phyloP scores from a whole-genome alignment of 768 basidiomycete species.

The Favolaschia claudopus region DNA sequence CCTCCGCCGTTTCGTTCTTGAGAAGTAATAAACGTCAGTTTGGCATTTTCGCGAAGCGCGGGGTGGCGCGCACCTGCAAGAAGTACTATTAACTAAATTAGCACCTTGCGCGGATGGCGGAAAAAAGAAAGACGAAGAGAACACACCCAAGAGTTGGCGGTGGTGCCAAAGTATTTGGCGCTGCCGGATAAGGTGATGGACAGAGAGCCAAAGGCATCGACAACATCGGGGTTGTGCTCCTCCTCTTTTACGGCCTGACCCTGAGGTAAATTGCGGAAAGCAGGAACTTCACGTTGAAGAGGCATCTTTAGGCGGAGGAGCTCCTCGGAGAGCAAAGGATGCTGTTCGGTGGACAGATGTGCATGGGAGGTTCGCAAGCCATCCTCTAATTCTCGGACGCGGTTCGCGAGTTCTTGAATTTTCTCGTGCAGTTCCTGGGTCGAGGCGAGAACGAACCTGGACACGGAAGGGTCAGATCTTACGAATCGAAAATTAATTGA shows the following conservation, averaged over 20 bases:
- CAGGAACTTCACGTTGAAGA: conserved; percentile 68
- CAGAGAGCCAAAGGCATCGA: conserved; percentile 84
- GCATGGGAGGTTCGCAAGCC: conserved; percentile 66
- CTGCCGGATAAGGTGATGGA: conserved; percentile 75
- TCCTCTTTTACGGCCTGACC: conserved; percentile 63
- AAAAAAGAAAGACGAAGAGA: conserved; percentile 11
- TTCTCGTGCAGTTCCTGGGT: conserved; percentile 87
- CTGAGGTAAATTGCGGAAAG: conserved; percentile 45
- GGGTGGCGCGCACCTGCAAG: conserved; percentile 62
- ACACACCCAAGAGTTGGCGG: conserved; percentile 79
- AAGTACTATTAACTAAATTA: conserved; percentile 61
- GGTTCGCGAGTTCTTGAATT: conserved; percentile 74
- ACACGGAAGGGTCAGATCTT: neutral
- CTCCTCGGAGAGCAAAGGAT: conserved; percentile 76
- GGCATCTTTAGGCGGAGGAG: conserved; percentile 80
- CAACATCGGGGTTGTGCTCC: conserved; percentile 68
- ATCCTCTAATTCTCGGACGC: conserved; percentile 82
- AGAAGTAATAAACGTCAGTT: conserved; percentile 26
- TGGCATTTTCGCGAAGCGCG: conserved; percentile 1
- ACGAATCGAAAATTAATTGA: neutral
- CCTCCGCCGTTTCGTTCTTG: conserved; percentile 71
- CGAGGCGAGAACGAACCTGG: conserved; percentile 79
- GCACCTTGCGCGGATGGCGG: conserved; percentile 1
- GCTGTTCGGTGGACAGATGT: conserved; percentile 62
- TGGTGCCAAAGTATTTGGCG: conserved; percentile 79